Conservation (phyloP, 1,284 basidiomycete genomes). For the Puccinia polysora region DNA sequence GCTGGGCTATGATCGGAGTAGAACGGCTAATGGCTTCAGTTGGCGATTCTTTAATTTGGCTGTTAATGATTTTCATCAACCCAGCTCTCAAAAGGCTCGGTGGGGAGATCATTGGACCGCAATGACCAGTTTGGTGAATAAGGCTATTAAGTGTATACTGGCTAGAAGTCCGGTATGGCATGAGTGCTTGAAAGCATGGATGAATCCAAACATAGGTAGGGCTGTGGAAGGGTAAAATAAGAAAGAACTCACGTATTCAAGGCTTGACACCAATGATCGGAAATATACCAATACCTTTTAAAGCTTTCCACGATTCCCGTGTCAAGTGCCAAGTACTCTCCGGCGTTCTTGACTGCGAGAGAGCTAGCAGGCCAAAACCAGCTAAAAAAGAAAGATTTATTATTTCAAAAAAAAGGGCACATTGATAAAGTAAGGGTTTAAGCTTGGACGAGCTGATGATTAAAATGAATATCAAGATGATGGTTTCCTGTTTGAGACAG, state of each 20-base stretch:
- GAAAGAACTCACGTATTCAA: background rate
- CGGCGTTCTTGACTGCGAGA: background rate
- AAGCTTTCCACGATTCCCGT: background rate
- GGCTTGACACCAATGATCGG: constrained; percentile 10
- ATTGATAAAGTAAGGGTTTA: no score
- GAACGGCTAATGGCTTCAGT: no score
- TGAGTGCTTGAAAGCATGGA: no score
- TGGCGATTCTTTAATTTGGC: background rate
- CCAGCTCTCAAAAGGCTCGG: background rate
- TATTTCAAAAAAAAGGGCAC: background rate
- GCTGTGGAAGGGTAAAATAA: background rate
- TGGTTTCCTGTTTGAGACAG: background rate
- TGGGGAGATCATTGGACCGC: background rate
- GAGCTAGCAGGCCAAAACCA: constrained; percentile 9
- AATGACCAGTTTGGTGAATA: background rate
- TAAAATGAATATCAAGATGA: no score
- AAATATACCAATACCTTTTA: background rate
- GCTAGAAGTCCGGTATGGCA: no score
- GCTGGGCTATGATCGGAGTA: no score
- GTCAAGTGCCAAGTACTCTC: background rate
- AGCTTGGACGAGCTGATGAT: no score
- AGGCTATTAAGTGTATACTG: background rate
- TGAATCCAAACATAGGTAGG: background rate
- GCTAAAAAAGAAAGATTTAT: background rate
- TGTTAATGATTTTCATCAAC: constrained; percentile 13